Conservation (phyloP, 2,329 filamentous ascomycete genomes). For the Claviceps spartinae region DNA sequence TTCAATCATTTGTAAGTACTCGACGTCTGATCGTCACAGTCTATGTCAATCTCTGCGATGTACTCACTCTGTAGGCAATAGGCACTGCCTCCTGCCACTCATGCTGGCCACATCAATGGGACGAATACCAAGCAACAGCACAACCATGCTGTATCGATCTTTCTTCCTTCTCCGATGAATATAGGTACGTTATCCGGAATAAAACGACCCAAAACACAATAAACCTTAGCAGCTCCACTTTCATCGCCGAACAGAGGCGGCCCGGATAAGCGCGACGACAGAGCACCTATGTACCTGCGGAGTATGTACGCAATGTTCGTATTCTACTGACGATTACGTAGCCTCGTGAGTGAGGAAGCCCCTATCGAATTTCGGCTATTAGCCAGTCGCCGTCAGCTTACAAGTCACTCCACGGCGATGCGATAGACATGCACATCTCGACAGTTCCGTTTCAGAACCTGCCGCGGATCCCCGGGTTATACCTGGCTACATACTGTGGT, state of each 20-base stretch:
- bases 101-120: neutral
- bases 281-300: neutral
- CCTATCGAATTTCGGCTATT: neutral
- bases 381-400: neutral
- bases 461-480: neutral
- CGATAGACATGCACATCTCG: neutral
- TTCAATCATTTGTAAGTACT: neutral
- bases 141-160: neutral
- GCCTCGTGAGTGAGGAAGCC: neutral
- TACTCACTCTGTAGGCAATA: neutral
- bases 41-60: neutral
- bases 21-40: neutral
- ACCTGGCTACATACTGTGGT: neutral
- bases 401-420: neutral
- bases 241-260: neutral
- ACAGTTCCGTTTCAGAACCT: neutral
- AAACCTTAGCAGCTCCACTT: neutral
- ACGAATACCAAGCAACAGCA: neutral
- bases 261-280: neutral
- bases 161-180: neutral
- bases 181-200: neutral
- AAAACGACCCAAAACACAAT: neutral
- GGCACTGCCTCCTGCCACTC: neutral
- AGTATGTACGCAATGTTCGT: neutral
- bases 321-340: neutral